A percentile compares a stretch with the other conserved stretches of the same genome.
These are phyloP conservation scores for Ophiostoma perfectum DNA, from an alignment of 2,329 filamentous ascomycete genomes.

Conservation along the genomic window DNA sequence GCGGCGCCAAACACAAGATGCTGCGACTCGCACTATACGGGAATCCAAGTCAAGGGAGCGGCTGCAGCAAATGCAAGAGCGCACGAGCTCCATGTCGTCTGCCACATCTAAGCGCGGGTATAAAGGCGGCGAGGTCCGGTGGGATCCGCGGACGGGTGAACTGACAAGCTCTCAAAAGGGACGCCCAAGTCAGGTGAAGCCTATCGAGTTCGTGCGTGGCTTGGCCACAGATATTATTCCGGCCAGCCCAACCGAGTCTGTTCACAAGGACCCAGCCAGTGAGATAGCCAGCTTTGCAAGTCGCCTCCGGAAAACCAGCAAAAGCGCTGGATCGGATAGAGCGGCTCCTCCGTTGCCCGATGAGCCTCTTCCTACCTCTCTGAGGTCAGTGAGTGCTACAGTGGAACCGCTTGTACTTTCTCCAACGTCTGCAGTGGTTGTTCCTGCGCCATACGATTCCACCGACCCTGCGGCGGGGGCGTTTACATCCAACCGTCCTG, in stretches of 20 bases:
- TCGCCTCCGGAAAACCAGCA: conserved; percentile 35
- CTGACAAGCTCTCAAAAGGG: conserved; percentile 53
- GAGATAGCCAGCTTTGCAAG: conserved; percentile 40
- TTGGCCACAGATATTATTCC: conserved; percentile 29
- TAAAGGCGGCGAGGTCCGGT: conserved; percentile 43
- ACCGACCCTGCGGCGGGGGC: conserved; percentile 35
- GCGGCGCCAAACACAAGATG: conserved; percentile 42
- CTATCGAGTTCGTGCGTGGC: conserved; percentile 44
- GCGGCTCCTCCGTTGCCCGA: background rate
- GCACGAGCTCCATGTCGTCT: conserved; percentile 20
- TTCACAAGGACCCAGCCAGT: background rate
- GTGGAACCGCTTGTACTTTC: background rate
- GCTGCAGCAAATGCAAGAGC: conserved; percentile 29
- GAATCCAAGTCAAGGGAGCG: conserved; percentile 38
- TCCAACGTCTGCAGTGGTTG: background rate
- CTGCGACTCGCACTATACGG: conserved; percentile 35
- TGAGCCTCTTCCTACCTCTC: background rate
- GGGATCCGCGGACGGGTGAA: conserved; percentile 64
- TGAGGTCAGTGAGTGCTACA: conserved; percentile 2
- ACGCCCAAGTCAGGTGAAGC: conserved; percentile 51
- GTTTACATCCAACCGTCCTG: conserved; percentile 43
- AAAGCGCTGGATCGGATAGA: background rate
- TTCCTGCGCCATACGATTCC: background rate
- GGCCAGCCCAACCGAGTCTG: conserved; percentile 15
- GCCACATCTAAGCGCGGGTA: conserved; percentile 25